These are phyloP conservation scores for Chaetomium tenue DNA, from an alignment of 495 filamentous ascomycete genomes.

Conservation along the genomic window DNA sequence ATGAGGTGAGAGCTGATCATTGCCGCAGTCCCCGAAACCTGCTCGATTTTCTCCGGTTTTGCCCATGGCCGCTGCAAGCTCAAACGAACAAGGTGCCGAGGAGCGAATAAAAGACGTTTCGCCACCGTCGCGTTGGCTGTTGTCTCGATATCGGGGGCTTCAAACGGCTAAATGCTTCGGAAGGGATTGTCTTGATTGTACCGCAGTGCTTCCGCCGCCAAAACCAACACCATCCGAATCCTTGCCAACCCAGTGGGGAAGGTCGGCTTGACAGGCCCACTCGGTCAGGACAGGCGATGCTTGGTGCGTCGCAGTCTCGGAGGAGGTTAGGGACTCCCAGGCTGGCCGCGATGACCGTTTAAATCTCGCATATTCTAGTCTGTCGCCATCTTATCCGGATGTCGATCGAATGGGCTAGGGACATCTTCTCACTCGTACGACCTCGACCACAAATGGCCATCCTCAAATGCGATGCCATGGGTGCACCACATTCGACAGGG, in stretches of 20 bases:
- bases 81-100: not conserved
- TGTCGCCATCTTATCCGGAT: slow-evolving; percentile 21
- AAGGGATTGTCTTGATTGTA: slow-evolving; percentile 6
- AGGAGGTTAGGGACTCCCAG: slow-evolving; percentile 14
- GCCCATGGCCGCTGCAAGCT: not conserved
- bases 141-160: slow-evolving; percentile 1
- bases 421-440: not conserved
- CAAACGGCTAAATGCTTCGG: slow-evolving; percentile 28
- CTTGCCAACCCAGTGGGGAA: slow-evolving; percentile 12
- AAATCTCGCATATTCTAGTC: slow-evolving; percentile 17
- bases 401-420: not conserved
- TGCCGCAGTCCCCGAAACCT: not conserved
- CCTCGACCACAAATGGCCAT: not conserved
- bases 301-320: slow-evolving; percentile 17
- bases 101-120: slow-evolving; percentile 5
- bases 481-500: slow-evolving; percentile 3
- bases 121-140: slow-evolving; percentile 14
- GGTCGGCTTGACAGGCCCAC: slow-evolving; percentile 8
- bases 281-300: slow-evolving; percentile 12
- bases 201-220: slow-evolving; percentile 10
- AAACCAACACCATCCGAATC: not conserved
- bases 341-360: slow-evolving; percentile 15
- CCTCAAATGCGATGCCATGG: not conserved
- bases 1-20: not conserved
- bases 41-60: slow-evolving; percentile 3